Percentiles rank a stretch among this genome's conserved stretches.
Conservation (phyloP, 805 yeast genomes). For the Candida anglica region DNA sequence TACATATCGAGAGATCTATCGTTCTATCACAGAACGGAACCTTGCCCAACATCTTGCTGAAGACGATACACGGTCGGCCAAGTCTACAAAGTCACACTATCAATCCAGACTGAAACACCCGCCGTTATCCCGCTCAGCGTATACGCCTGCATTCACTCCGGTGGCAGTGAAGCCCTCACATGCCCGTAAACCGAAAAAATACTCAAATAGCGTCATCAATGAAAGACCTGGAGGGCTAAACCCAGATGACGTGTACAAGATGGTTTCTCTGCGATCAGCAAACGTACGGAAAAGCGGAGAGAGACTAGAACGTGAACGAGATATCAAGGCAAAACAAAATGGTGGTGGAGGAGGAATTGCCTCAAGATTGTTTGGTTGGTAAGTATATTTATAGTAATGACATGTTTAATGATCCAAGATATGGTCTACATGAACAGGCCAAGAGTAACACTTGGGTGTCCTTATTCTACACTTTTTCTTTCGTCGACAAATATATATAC, state of each 20-base stretch:
- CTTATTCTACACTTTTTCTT: no score
- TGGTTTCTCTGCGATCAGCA: no score
- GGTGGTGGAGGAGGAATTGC: constrained; percentile 18
- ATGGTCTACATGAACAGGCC: no score
- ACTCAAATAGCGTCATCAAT: constrained; percentile 6
- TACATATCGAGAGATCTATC: constrained; percentile 32
- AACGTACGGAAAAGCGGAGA: constrained; percentile 1
- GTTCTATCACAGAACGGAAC: constrained; percentile 32
- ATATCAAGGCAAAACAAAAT: no score
- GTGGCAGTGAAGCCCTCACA: neutral
- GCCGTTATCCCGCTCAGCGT: constrained; percentile 5
- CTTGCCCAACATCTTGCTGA: constrained; percentile 14
- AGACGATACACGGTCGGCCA: constrained; percentile 5
- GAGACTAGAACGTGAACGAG: no score
- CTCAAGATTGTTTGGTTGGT: constrained; percentile 39
- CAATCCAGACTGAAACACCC: constrained; percentile 8
- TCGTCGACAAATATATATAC: no score
- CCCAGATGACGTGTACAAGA: constrained; percentile 9
- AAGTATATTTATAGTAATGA: no score
- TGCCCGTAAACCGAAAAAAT: constrained; percentile 5
- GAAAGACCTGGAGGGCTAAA: constrained; percentile 6
- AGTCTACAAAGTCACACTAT: constrained; percentile 9
- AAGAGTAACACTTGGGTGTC: no score
- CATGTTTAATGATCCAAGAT: no score
- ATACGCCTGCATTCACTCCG: constrained; percentile 7